A percentile compares a stretch with the other conserved stretches of the same genome.
Evolutionary conservation across 1,284 basidiomycete species (phyloP).

Genomic region (Rhodotorula mucilaginosa): DNA sequence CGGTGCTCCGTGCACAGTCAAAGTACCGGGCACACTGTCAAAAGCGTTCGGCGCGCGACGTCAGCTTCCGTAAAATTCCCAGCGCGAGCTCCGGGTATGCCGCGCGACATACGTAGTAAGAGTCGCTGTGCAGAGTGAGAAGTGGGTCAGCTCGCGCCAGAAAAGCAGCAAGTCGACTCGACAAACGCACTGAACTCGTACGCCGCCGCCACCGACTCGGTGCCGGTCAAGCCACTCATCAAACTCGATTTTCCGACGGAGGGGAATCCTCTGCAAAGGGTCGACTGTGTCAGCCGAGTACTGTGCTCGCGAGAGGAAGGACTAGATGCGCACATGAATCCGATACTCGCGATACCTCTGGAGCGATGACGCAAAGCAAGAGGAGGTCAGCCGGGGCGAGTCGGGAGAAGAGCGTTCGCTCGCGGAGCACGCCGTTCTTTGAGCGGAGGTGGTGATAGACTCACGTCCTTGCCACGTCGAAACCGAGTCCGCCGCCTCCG

Average conservation of each 20-base stretch:
- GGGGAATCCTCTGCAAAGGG: slow-evolving; percentile 53
- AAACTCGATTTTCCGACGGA: slow-evolving; percentile 74
- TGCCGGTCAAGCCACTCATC: slow-evolving; percentile 98
- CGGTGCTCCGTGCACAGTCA: slow-evolving; percentile 90
- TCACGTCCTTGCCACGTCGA: slow-evolving; percentile 31
- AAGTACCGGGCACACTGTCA: slow-evolving; percentile 79
- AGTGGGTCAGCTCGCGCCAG: rapidly evolving
- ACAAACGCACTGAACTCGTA: slow-evolving; percentile 57
- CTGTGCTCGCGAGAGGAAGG: not conserved
- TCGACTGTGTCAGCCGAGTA: not conserved
- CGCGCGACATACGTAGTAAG: slow-evolving; percentile 44
- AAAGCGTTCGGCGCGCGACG: too few relatives aligned
- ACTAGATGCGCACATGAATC: slow-evolving; percentile 68
- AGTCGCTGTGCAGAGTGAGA: slow-evolving; percentile 51
- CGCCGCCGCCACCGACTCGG: slow-evolving; percentile 93
- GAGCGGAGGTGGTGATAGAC: not conserved
- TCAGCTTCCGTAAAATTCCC: not conserved
- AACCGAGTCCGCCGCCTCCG: slow-evolving; percentile 77
- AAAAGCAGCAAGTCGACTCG: not conserved
- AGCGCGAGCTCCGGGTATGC: too few relatives aligned
- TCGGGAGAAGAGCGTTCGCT: not conserved
- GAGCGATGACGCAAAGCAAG: not conserved
- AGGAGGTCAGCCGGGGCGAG: not conserved
- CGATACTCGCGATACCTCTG: slow-evolving; percentile 85
- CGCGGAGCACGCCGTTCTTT: too few relatives aligned